phyloP scores from a whole-genome alignment of 2,329 filamentous ascomycete species.

The Pseudogymnoascus sp. region DNA sequence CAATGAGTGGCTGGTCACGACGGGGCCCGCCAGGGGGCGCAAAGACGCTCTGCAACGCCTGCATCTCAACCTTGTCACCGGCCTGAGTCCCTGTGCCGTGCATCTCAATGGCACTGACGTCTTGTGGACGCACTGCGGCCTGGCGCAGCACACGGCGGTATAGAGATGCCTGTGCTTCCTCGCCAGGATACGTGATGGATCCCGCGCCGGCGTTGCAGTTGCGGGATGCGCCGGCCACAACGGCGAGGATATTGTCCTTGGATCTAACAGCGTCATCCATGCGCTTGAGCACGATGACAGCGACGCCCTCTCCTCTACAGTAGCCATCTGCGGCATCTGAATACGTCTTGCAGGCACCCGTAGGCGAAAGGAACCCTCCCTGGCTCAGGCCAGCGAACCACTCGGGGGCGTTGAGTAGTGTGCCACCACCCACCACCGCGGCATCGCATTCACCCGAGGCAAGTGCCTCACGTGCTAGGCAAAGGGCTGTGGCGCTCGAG shows the following conservation, averaged over 20 bases:
- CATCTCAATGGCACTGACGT: constrained; percentile 78
- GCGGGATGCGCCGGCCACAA: constrained; percentile 53
- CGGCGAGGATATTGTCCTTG: constrained; percentile 46
- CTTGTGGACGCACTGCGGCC: constrained; percentile 61
- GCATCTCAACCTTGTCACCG: constrained; percentile 72
- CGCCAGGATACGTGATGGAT: constrained; percentile 67
- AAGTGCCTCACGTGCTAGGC: constrained; percentile 63
- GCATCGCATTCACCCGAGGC: constrained; percentile 74
- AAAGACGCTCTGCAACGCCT: constrained; percentile 58
- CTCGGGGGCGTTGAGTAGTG: constrained; percentile 72
- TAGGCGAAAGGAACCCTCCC: constrained; percentile 71
- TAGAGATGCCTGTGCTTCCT: constrained; percentile 61
- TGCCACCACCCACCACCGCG: constrained; percentile 70
- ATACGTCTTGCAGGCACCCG: constrained; percentile 70
- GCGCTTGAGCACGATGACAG: constrained; percentile 41
- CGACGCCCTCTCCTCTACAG: constrained; percentile 44
- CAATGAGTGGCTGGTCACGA: not conserved
- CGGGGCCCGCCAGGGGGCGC: constrained; percentile 32
- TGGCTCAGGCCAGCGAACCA: constrained; percentile 69
- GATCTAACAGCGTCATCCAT: constrained; percentile 54
- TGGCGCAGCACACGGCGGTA: constrained; percentile 62
- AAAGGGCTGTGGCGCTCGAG: constrained; percentile 63
- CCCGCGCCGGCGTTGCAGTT: constrained; percentile 64
- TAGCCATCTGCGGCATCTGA: constrained; percentile 60
- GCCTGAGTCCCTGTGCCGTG: constrained; percentile 80